Base-by-base conservation (phyloP, 192 early-diverging fungal species). In the Linnemannia zychae region DNA sequence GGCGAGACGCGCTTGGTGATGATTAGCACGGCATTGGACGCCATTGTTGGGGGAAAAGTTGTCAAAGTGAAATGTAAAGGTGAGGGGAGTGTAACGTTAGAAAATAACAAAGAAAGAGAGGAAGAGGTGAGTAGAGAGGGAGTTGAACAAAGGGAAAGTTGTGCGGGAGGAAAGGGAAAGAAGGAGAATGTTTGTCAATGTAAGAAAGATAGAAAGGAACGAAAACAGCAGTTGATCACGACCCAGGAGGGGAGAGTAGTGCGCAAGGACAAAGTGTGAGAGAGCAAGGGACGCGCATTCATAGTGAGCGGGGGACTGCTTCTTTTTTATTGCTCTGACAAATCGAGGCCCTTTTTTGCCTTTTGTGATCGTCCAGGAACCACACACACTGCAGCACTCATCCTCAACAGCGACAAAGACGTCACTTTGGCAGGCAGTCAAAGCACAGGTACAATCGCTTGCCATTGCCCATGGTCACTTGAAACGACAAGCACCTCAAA, bases 1-100 rank as follows among this genome's bases (percentile, higher is more conserved):
- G 82, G 82, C 72, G 82, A 84, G 67, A 84, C 72, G 52, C 76
- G 76, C 48, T 74, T 78, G 28, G 82, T 84, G 46, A 84, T 84
- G 69, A 84, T 77, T 34, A 84, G 73, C 67, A 84, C 82, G 76
- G 82, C 82, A 69, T 84, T 77, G 65, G 82, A 44, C 68, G 82
- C 72, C 82, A 84, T 84, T 38, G 38, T 65, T 36, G 67, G 69
- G 57, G 13, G n/a, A n/a, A n/a, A n/a, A n/a, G n/a, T n/a, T n/a
- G n/a, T n/a, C n/a, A 40, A 38, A 73, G 22, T 48, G 17, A 33
- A 52, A n/a, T 0, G 72, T n/a, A n/a, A n/a, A 68, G 44, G 38
- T 7, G 38, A 65, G 22, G 75, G 36, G 28, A 67, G 47, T 76
- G 65, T 28, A 57, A 67, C 34, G 20, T 9, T 34, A 63, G 44